phyloP scores from a whole-genome alignment of 129 eudicot species.

The Flaveria trinervia region DNA sequence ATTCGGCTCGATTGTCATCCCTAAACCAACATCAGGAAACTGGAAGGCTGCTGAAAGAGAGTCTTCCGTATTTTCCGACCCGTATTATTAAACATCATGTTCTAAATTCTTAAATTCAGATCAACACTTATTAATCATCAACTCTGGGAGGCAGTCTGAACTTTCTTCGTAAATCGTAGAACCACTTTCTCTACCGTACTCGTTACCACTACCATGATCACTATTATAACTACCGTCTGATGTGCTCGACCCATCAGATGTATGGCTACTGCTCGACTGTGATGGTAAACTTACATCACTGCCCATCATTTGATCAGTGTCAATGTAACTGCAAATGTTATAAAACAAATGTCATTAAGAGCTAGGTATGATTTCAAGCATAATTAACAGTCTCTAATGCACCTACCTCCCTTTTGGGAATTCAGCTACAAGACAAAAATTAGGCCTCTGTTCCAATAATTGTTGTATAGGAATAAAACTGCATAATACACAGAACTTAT shows the following conservation, averaged over 20 bases:
- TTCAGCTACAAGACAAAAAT: slow-evolving; percentile 62
- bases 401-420: slow-evolving; percentile 67
- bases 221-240: slow-evolving; percentile 67
- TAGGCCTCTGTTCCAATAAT: slow-evolving; percentile 63
- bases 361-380: neutral
- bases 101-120: slow-evolving; percentile 21
- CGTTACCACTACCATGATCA: slow-evolving; percentile 68
- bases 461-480: slow-evolving; percentile 62
- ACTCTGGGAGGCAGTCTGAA: slow-evolving; percentile 55
- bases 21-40: neutral
- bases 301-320: slow-evolving; percentile 51
- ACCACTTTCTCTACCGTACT: slow-evolving; percentile 44
- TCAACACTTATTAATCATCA: slow-evolving; percentile 1
- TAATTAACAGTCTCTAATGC: slow-evolving; percentile 9
- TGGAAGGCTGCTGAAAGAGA: neutral
- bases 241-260: slow-evolving; percentile 55
- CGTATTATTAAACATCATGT: slow-evolving; percentile 28
- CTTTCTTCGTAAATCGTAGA: slow-evolving; percentile 53
- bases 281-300: slow-evolving; percentile 55
- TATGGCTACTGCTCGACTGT: slow-evolving; percentile 39
- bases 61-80: neutral
- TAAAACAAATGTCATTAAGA: neutral
- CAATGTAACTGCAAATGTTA: slow-evolving; percentile 53
- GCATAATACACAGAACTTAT: slow-evolving; percentile 23
- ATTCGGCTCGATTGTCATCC: neutral